Evolutionary conservation across 179 eudicot genomes (phyloP).

Genomic region (Spergularia azorica): DNA sequence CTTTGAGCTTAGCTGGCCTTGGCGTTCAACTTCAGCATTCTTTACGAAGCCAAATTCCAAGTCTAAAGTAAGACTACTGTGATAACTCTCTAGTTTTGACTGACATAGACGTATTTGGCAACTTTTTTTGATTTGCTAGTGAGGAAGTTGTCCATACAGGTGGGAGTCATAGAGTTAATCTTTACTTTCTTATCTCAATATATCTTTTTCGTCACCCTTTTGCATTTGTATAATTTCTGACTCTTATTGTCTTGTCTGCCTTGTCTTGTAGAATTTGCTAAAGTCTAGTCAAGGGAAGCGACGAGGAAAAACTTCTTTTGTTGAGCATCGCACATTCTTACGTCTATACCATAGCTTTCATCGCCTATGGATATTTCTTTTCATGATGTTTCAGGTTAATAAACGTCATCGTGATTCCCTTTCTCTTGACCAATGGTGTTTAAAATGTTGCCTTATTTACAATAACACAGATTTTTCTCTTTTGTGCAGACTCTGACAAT

Average conservation of each 20-base stretch:
- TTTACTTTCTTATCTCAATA: not conserved
- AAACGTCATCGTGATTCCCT: not conserved
- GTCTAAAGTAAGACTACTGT: slow-evolving; percentile 60
- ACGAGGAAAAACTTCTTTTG: slow-evolving; percentile 92
- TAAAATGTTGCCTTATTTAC: not conserved
- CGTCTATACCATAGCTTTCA: slow-evolving; percentile 99
- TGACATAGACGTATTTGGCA: not conserved
- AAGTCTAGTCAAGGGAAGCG: slow-evolving; percentile 68
- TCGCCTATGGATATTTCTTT: slow-evolving; percentile 96
- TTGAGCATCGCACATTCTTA: slow-evolving; percentile 93
- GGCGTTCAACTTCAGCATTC: slow-evolving; percentile 72
- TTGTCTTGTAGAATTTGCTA: slow-evolving; percentile 45
- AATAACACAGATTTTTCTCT: not conserved
- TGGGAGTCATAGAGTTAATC: not conserved
- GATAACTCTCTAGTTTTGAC: not conserved
- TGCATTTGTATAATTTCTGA: not conserved
- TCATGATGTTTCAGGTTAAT: slow-evolving; percentile 95
- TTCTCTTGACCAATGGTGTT: not conserved
- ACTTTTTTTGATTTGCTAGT: not conserved
- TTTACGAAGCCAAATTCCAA: slow-evolving; percentile 68
- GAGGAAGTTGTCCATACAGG: not conserved
- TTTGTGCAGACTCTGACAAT: slow-evolving; percentile 71
- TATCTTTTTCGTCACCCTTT: no score
- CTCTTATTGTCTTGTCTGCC: slow-evolving; percentile 12
- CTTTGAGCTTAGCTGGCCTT: slow-evolving; percentile 97